Evolutionary conservation across 2,329 filamentous ascomycete genomes (phyloP).

Genomic region (Diaporthe australafricana): DNA sequence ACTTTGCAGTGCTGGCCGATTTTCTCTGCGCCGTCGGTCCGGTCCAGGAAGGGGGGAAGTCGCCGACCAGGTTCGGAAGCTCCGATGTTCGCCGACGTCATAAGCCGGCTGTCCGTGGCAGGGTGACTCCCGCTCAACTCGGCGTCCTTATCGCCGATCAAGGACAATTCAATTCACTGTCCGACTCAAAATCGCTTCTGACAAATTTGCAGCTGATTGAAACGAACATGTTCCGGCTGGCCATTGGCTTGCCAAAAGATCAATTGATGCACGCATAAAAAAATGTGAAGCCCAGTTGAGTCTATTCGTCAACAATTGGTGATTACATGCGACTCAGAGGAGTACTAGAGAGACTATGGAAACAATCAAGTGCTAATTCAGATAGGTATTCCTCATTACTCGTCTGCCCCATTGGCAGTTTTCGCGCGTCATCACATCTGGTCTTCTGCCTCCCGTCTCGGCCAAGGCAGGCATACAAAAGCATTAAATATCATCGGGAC

Average conservation of each 20-base stretch:
- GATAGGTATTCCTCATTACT: conserved; percentile 34
- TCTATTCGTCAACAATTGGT: neutral
- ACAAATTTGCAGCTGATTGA: too few relatives aligned
- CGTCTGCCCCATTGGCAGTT: neutral
- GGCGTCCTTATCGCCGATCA: conserved; percentile 2
- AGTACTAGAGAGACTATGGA: conserved; percentile 23
- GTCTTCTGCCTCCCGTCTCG: neutral
- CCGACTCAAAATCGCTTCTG: too few relatives aligned
- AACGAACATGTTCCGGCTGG: too few relatives aligned
- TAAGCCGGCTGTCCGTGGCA: neutral
- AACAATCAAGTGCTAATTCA: conserved; percentile 28
- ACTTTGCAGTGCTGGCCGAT: neutral
- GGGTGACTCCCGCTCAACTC: neutral
- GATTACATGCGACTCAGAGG: conserved; percentile 17
- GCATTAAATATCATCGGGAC: conserved; percentile 7
- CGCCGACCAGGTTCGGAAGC: neutral
- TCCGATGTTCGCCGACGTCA: conserved; percentile 25
- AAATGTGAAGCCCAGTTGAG: too few relatives aligned
- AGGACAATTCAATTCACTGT: neutral
- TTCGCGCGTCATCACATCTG: neutral
- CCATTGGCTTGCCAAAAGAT: too few relatives aligned
- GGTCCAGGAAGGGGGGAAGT: conserved; percentile 1
- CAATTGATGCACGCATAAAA: too few relatives aligned
- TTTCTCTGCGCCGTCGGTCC: neutral
- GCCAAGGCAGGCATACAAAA: neutral